phyloP scores from a whole-genome alignment of 2,329 filamentous ascomycete genomes.

The Cephalotrichum gorgonifer region DNA sequence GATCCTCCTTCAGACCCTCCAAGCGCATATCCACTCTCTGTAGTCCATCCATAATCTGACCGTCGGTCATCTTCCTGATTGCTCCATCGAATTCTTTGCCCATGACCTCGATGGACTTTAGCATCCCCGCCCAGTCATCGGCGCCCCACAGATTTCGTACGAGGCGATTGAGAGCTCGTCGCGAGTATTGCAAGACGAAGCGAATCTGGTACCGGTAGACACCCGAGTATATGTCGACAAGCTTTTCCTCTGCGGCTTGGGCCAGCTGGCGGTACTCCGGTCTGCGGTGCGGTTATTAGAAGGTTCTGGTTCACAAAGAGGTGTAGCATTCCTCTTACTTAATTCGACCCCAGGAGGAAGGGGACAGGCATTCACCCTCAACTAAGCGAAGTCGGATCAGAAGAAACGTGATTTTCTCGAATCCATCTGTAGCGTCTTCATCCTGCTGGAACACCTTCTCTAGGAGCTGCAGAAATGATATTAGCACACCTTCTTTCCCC shows the following conservation, averaged over 20 bases:
- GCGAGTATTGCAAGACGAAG: not conserved
- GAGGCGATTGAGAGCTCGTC: not conserved
- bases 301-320: not conserved
- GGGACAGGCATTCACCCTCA: not conserved
- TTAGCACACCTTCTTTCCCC: too few species aligned
- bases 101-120: not conserved
- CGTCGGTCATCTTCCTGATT: not conserved
- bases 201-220: not conserved
- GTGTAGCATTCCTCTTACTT: too few species aligned
- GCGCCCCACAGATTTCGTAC: not conserved
- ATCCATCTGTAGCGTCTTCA: not conserved
- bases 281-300: not conserved
- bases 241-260: not conserved
- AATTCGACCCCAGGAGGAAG: not conserved
- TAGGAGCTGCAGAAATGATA: not conserved
- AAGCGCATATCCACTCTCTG: not conserved
- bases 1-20: not conserved
- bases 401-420: not conserved
- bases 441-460: not conserved
- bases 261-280: not conserved
- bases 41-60: not conserved
- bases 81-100: not conserved
- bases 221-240: not conserved
- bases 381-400: not conserved
- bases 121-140: not conserved